A percentile compares a stretch with the other conserved stretches of the same genome.
These are phyloP conservation scores for Plasmodium fragile DNA, from an alignment of 169 alveolate genomes.

Conservation along the genomic window DNA sequence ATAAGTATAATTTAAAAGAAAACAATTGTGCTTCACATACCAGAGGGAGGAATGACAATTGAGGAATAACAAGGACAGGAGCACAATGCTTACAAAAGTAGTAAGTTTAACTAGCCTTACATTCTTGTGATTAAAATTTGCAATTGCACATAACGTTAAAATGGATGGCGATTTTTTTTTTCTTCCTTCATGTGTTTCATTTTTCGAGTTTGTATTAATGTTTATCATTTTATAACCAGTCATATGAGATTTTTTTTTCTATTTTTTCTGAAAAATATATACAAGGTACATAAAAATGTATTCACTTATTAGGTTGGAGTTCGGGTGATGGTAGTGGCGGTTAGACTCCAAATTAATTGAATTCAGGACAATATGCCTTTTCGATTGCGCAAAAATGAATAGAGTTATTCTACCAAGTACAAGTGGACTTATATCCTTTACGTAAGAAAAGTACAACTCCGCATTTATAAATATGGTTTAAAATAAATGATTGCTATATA, in stretches of 20 bases:
- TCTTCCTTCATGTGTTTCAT: background rate
- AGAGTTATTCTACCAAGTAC: background rate
- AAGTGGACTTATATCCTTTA: background rate
- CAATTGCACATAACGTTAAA: background rate
- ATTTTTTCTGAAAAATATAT: background rate
- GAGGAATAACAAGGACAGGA: conserved; percentile 2
- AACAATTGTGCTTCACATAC: background rate
- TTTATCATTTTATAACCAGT: background rate
- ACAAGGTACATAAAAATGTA: background rate
- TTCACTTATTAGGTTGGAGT: background rate
- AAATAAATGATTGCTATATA: background rate
- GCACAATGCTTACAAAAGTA: background rate
- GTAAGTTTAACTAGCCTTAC: background rate
- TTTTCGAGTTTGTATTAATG: background rate
- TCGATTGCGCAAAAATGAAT: background rate
- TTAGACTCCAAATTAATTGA: background rate
- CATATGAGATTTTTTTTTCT: background rate
- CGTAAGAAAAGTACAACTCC: background rate
- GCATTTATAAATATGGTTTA: background rate
- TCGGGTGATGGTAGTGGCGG: background rate
- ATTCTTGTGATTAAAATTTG: background rate
- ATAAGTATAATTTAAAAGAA: background rate
- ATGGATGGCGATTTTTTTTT: background rate
- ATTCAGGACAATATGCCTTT: background rate
- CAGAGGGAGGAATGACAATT: background rate